Conservation (phyloP, 2,329 filamentous ascomycete species). For the Neonectria neomacrospora region DNA sequence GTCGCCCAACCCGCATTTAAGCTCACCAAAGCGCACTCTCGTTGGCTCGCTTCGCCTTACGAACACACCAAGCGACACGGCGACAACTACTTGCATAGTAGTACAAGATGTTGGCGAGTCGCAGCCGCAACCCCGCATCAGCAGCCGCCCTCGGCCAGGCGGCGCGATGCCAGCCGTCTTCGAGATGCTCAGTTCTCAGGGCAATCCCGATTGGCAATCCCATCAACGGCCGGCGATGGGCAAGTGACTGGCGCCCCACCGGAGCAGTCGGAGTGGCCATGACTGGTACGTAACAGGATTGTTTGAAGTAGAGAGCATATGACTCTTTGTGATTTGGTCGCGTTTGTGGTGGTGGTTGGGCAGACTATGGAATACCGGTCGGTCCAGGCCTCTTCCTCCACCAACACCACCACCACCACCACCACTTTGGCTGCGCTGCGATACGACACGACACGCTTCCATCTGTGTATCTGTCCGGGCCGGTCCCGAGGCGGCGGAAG, state of each 20-base stretch:
- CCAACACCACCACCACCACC: constrained; percentile 1
- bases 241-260: constrained; percentile 33
- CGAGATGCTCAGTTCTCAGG: constrained; percentile 10
- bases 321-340: neutral
- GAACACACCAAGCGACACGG: neutral
- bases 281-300: constrained; percentile 38
- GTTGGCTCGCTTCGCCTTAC: constrained; percentile 16
- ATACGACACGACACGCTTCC: constrained; percentile 18
- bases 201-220: constrained; percentile 19
- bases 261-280: neutral
- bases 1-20: constrained; percentile 1
- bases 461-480: constrained; percentile 43
- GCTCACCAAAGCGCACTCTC: constrained; percentile 17
- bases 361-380: constrained; percentile 18
- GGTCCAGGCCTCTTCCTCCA: constrained; percentile 14
- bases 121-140: constrained; percentile 38
- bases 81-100: no score
- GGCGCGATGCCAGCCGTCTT: constrained; percentile 30
- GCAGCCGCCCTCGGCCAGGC: constrained; percentile 32
- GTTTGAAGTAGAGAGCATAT: neutral
- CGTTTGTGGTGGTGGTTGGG: constrained; percentile 1
- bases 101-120: constrained; percentile 35
- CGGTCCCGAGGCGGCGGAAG: constrained; percentile 38
- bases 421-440: constrained; percentile 14
- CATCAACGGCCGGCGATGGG: constrained; percentile 31